Base-by-base conservation (phyloP, 768 basidiomycete species). In the Mycena latifolia region DNA sequence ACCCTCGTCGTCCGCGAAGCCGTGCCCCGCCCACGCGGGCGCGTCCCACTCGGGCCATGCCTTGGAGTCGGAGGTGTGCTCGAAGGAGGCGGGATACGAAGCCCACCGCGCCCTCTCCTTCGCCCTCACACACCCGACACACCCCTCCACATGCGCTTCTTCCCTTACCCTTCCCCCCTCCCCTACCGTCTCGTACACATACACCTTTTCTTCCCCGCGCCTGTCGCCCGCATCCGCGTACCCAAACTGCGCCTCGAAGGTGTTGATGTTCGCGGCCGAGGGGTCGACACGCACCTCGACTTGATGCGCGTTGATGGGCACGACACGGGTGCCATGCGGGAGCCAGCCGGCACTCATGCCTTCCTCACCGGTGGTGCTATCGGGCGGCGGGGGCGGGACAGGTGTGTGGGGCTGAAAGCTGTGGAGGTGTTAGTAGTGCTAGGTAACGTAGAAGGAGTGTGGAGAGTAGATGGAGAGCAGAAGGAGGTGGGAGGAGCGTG, bases 301-400 rank as follows among this genome's bases (percentile, higher is more conserved):
- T 28, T 27, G 7, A 2, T 33, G 29, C 2, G 18, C 55, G 10
- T 35, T 55, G 18, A 33, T 24, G 12, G 50, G 12, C 3, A 61
- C 39, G 47, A 65, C 5, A 12, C 39, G 29, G 27, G 60, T 33
- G 17, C 45, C 55, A 1, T 22, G 53, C 68, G 78, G 72, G 70
- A 82, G 69, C 82, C 85, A 86, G 28, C 78, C 85, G 15, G 80
- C 77, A 43, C 76, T 67, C 22, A 84, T 67, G 28, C 81, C 77
- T 45, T 84, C 82, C 25, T 80, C 77, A 12, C 50, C 63, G 18
- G 67, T 69, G 15, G 55, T 55, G 22, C 48, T 53, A 50, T 65
- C 45, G 14, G 60, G 31, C 4, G 29, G 20, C 25, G 63, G 61
- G 1, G 63, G 54, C 11, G 67, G 67, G 5, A 37, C 29, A 15